Evolutionary conservation across 805 yeast genomes (phyloP), one percentile per base, ranked within the genome.

Genomic region (Candida andamanensis): DNA sequence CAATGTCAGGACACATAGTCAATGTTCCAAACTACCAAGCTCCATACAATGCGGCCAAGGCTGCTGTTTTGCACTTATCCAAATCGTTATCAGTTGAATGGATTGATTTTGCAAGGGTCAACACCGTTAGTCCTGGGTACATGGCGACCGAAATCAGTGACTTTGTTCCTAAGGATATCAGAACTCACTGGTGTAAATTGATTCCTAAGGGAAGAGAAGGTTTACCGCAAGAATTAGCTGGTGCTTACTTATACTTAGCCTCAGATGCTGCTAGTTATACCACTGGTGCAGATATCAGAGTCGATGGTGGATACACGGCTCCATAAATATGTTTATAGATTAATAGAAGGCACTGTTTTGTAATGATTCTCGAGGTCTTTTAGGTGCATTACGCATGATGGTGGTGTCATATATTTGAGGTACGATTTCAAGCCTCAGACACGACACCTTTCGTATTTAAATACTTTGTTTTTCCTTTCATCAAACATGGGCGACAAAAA

Each of bases 21-120:
- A 86, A 86, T 58, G 75, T 78, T 40, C 96, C 96, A 15, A 92
- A 87, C 57, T 67, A 76, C 52, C 95, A 86, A 62, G 82, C 95
- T 10, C 77, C 82, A 24, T 85, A 85, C 66, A 85, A 85, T 50
- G 85, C 86, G 11, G 83, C 87, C 45, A 86, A 85, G 67, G 95
- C 95, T 24, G 95, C 78, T 9, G 78, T 84, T 17, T 53, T 79
- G 42, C 95, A 86, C 51, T 68, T 85, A 46, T 75, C 81, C 21
- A 79, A 69, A 54, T 83, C 92, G 1, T 64, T 85, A 42, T 90
- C 95, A 11, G 77, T 85, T 25, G 95, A 86, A 62, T 86, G 92
- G 89, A 76, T 87, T n/a, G 46, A 55, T 24, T 82, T 81, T 49
- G 94, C 90, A n/a, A 72, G 95, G 44, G 90, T 80, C 36, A 85